These are phyloP conservation scores for Magnaporthales sp. DNA, from an alignment of 2,329 filamentous ascomycete species.

Conservation along the genomic window DNA sequence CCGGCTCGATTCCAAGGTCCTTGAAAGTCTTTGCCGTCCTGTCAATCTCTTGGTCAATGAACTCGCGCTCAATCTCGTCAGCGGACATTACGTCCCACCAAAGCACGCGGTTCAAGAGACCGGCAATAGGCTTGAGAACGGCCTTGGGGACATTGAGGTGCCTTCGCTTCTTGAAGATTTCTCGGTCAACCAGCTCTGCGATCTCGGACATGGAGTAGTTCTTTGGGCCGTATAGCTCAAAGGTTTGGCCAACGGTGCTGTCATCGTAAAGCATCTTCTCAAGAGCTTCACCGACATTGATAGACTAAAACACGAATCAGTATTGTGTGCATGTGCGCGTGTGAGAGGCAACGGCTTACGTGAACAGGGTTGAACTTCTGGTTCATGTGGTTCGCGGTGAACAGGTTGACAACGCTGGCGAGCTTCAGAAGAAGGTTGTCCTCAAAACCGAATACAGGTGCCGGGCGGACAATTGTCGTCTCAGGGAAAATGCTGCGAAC, in stretches of 20 bases:
- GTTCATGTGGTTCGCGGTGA: constrained; percentile 90
- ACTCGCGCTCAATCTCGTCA: constrained; percentile 86
- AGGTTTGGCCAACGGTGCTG: constrained; percentile 81
- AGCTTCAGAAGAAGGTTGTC: constrained; percentile 84
- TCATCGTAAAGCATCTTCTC: constrained; percentile 90
- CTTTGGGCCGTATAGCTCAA: constrained; percentile 87
- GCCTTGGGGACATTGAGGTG: constrained; percentile 86
- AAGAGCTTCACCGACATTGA: constrained; percentile 82
- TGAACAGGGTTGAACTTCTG: constrained; percentile 89
- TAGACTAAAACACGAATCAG: constrained; percentile 43
- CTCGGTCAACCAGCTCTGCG: constrained; percentile 76
- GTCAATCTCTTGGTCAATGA: constrained; percentile 88
- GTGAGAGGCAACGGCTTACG: constrained; percentile 38
- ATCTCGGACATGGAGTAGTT: constrained; percentile 88
- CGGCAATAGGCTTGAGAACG: constrained; percentile 66
- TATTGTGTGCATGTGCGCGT: not conserved
- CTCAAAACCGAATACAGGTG: constrained; percentile 91
- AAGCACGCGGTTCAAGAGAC: constrained; percentile 67
- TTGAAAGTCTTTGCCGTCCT: constrained; percentile 88
- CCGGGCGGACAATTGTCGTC: constrained; percentile 90
- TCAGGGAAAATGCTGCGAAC: constrained; percentile 89
- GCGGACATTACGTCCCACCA: constrained; percentile 84
- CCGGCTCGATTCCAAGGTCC: constrained; percentile 83
- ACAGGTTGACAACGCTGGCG: constrained; percentile 68
- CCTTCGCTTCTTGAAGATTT: constrained; percentile 82